These are phyloP conservation scores for Fistulina hepatica DNA, from an alignment of 1,284 basidiomycete genomes.

Conservation along the genomic window DNA sequence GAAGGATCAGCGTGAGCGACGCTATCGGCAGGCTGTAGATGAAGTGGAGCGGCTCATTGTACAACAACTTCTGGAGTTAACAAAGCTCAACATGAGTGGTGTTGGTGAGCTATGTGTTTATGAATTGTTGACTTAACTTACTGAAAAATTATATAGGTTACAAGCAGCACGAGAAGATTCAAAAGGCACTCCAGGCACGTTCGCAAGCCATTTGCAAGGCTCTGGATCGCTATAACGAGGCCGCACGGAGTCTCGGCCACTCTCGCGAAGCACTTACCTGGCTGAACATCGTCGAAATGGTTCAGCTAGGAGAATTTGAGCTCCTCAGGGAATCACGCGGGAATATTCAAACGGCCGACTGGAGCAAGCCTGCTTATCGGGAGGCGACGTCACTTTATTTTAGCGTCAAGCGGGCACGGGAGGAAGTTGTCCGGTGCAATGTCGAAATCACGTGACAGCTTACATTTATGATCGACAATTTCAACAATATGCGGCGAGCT, in stretches of 20 bases:
- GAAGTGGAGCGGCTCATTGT: conserved; percentile 16
- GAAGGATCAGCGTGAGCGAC: conserved; percentile 6
- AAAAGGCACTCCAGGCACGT: conserved; percentile 5
- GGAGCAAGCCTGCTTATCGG: conserved; percentile 5
- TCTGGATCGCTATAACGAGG: conserved; percentile 1
- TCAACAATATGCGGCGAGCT: background rate
- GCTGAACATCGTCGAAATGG: background rate
- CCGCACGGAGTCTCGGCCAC: background rate
- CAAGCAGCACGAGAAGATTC: conserved; percentile 7
- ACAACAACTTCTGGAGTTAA: conserved; percentile 18
- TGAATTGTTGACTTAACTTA: background rate
- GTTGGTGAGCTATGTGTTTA: conserved; percentile 11
- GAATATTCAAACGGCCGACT: conserved; percentile 4
- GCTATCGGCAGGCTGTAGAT: conserved; percentile 14
- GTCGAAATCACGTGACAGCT: conserved; percentile 11
- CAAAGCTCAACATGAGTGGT: conserved; percentile 14
- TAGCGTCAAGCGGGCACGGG: conserved; percentile 7
- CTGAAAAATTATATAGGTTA: conserved; percentile 2
- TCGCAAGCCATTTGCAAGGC: conserved; percentile 5
- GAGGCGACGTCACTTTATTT: conserved; percentile 7
- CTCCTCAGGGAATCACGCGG: conserved; percentile 2
- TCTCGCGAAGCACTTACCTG: conserved; percentile 1
- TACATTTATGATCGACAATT: conserved; percentile 7
- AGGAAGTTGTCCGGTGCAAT: conserved; percentile 7
- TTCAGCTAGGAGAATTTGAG: conserved; percentile 7